phyloP scores from a whole-genome alignment of 2,329 filamentous ascomycete species.

The Claviceps sp. region DNA sequence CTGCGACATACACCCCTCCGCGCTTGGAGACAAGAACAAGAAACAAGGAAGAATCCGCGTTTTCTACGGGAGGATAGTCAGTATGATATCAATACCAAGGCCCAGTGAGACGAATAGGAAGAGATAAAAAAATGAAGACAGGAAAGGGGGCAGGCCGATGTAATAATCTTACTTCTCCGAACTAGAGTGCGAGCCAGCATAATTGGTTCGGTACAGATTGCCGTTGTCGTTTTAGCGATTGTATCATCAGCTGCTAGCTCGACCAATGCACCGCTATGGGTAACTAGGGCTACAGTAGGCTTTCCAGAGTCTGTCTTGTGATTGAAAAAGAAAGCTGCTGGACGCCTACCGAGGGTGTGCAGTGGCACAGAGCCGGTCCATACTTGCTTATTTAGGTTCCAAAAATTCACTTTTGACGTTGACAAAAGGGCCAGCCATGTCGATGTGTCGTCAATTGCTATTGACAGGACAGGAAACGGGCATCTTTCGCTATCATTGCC shows the following conservation, averaged over 20 bases:
- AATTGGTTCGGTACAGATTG: constrained; percentile 39
- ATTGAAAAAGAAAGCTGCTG: constrained; percentile 52
- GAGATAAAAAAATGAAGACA: background rate
- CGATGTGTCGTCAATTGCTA: constrained; percentile 51
- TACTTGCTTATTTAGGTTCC: constrained; percentile 43
- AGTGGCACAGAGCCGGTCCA: constrained; percentile 44
- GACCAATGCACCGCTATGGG: constrained; percentile 48
- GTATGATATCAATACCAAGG: background rate
- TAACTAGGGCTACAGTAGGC: constrained; percentile 45
- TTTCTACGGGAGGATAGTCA: background rate
- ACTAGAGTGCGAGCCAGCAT: constrained; percentile 34
- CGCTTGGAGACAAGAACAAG: constrained; percentile 3
- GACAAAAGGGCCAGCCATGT: constrained; percentile 55
- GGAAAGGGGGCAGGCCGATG: background rate
- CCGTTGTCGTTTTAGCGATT: constrained; percentile 23
- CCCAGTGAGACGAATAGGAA: background rate
- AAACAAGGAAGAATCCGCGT: background rate
- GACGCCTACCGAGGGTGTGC: constrained; percentile 37
- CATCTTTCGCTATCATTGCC: constrained; percentile 27
- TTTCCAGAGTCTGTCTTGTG: constrained; percentile 21
- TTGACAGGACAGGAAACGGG: constrained; percentile 47
- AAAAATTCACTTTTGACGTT: constrained; percentile 39
- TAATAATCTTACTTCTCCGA: constrained; percentile 26
- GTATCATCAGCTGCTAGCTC: constrained; percentile 36
- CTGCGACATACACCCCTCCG: constrained; percentile 2